Base-by-base conservation (phyloP, 495 filamentous ascomycete genomes). In the Penicillium riverlandense region DNA sequence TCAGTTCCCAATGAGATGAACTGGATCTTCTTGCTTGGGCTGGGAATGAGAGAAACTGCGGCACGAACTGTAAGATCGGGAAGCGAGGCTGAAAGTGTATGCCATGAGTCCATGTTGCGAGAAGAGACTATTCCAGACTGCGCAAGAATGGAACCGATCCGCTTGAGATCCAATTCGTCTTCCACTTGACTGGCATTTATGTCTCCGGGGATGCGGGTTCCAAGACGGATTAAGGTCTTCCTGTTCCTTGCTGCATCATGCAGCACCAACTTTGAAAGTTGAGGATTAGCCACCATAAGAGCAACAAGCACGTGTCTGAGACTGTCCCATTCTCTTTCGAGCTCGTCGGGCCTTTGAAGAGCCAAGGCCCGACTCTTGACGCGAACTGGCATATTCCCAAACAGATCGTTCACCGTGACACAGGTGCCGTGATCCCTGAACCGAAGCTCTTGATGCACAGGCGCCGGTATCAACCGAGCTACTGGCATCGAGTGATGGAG, bases 331-430 rank as follows among this genome's bases (percentile, higher is more conserved):
- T 85, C 76, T 42, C 75, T 75, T 28, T 90, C 84, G 2, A 79
- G 46, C 36, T 84, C 77, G 9, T 74, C 65, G 2, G 70, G 67
- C 40, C 63, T 67, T 41, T 74, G 62, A 10, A 67, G 50, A 37
- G 59, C 43, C 5, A 72, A 53, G 9, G 77, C 73, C 52, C 89
- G 76, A 54, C 85, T 86, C 63, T 92, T 95, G 14, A 96, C 83
- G n/a, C 94, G 84, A 9, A 98, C 92, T 2, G 92, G 92, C 83
- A 98, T 90, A 38, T 88, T 90, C 1, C 91, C 92, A 63, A 96
- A 97, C 10, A 98, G 71, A 55, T 95, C 86, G 48, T 86, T 80
- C 3, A 96, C 86, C 5, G 75, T 77, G 8, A 92, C 81, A 37
- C 82, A 73, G 1, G 91, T 96, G 6, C 92, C 94, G 64, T 88